A percentile compares a stretch with the other conserved stretches of the same genome.
phyloP scores from a whole-genome alignment of 139 green algal genomes.

The Chlamydomonas schloesseri region DNA sequence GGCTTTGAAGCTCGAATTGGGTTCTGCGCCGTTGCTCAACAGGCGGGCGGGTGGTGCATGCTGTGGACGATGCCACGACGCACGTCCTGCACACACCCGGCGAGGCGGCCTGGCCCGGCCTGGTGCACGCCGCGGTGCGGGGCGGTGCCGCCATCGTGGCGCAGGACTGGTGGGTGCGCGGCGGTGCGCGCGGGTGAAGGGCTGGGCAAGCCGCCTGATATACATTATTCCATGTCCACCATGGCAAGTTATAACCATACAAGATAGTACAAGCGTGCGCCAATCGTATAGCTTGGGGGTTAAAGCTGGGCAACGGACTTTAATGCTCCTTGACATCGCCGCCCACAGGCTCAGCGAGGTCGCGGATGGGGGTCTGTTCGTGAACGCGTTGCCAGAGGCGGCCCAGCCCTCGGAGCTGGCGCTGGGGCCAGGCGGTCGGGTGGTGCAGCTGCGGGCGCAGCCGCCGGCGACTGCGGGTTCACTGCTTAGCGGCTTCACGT shows the following conservation, averaged over 20 bases:
- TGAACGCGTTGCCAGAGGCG: background rate
- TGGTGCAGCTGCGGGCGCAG: background rate
- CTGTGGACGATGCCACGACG: background rate
- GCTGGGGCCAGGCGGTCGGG: background rate
- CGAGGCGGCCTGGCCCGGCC: background rate
- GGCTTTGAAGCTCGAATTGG: too few relatives aligned
- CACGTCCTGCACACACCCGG: conserved; percentile 10
- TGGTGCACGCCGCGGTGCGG: background rate
- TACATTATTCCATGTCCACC: too few relatives aligned
- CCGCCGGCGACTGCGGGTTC: background rate
- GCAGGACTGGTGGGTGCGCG: conserved; percentile 1
- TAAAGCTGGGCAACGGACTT: too few relatives aligned
- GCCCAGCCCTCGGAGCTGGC: background rate
- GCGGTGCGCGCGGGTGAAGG: background rate
- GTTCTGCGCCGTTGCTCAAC: too few relatives aligned
- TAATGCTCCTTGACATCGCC: background rate
- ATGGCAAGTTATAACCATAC: too few relatives aligned
- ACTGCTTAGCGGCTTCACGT: background rate
- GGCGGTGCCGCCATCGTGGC: background rate
- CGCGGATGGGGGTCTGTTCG: background rate
- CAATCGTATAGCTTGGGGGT: too few relatives aligned
- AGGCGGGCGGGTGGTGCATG: conserved; percentile 5
- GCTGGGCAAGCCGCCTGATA: too few relatives aligned
- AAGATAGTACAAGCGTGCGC: too few relatives aligned
- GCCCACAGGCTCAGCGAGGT: background rate